phyloP scores from a whole-genome alignment of 371 early-diverging fungal genomes.

The Nematocida displodere region DNA sequence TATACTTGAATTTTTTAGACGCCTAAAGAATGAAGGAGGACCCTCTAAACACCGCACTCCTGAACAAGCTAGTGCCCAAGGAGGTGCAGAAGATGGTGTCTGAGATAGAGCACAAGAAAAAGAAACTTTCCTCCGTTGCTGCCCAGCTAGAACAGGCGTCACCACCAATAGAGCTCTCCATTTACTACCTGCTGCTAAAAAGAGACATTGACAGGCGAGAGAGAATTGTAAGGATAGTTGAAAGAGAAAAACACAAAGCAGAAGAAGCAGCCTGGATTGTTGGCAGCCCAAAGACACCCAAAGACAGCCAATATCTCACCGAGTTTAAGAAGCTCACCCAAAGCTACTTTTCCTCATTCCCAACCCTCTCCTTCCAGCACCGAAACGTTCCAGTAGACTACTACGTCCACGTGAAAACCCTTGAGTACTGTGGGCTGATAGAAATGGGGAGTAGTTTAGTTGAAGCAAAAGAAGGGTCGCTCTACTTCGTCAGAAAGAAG shows the following conservation, averaged over 20 bases:
- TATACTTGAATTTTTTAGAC: conserved; percentile 41
- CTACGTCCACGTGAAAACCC: conserved; percentile 25
- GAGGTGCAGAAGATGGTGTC: not conserved
- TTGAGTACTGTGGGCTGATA: conserved; percentile 37
- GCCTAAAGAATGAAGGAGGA: conserved; percentile 39
- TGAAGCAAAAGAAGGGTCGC: conserved; percentile 38
- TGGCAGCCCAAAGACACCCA: not conserved
- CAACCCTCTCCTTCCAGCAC: conserved; percentile 7
- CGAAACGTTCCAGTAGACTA: conserved; percentile 25
- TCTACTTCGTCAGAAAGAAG: conserved; percentile 42
- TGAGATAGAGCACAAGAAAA: conserved; percentile 22
- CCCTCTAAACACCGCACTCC: conserved; percentile 1
- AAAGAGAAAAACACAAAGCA: conserved; percentile 8
- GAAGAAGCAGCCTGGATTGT: not conserved
- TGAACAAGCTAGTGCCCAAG: not conserved
- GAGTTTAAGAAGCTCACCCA: conserved; percentile 24
- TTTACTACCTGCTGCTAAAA: conserved; percentile 22
- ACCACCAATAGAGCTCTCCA: conserved; percentile 13
- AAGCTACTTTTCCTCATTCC: conserved; percentile 13
- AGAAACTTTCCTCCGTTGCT: not conserved
- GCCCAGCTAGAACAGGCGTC: not conserved
- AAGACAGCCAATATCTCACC: not conserved
- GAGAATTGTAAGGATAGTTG: conserved; percentile 5
- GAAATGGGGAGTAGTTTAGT: conserved; percentile 34
- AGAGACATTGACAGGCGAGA: conserved; percentile 41